phyloP scores from a whole-genome alignment of 768 basidiomycete genomes.

The Royoungia palumana region DNA sequence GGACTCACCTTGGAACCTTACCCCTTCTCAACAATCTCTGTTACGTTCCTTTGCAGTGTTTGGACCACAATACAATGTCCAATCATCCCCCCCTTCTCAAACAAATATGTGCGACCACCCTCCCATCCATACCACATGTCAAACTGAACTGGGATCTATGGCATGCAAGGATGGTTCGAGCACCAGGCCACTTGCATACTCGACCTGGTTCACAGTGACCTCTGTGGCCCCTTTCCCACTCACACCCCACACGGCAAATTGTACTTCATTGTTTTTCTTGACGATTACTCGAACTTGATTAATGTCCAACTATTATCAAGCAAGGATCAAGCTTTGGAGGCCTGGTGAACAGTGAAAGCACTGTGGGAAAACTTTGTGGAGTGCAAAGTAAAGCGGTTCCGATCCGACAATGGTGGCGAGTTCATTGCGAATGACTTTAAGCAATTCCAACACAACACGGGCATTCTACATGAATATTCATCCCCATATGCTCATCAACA shows the following conservation, averaged over 20 bases:
- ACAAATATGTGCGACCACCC: no score
- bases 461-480: no score
- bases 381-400: not conserved
- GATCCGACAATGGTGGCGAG: constrained; percentile 5
- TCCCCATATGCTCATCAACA: no score
- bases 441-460: no score
- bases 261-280: constrained; percentile 18
- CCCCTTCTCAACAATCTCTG: no score
- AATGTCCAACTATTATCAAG: not conserved
- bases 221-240: constrained; percentile 24
- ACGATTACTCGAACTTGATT: constrained; percentile 8
- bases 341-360: not conserved
- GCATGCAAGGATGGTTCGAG: not conserved
- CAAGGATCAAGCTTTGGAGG: not conserved
- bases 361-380: not conserved
- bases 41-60: no score
- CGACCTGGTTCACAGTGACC: constrained; percentile 26
- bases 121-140: no score
- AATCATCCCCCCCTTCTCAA: no score
- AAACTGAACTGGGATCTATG: no score
- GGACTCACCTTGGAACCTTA: no score
- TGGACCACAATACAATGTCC: no score
- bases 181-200: constrained; percentile 4
- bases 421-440: no score
- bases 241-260: constrained; percentile 13